These are phyloP conservation scores for Tolypocladium nubicola DNA, from an alignment of 2,329 filamentous ascomycete genomes.

Conservation along the genomic window DNA sequence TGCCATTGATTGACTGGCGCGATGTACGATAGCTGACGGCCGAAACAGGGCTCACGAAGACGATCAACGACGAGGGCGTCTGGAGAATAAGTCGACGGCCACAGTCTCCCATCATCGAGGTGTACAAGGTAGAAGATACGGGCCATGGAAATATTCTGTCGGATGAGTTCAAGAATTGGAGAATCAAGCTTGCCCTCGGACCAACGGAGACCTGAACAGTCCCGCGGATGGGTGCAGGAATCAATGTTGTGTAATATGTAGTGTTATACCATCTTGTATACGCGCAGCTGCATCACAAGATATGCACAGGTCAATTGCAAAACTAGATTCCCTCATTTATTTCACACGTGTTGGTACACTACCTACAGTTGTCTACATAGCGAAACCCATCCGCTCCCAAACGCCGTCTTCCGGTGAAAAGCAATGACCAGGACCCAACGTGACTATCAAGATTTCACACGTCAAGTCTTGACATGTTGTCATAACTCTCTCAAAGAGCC, in stretches of 20 bases:
- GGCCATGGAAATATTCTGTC: constrained; percentile 70
- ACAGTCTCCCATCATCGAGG: constrained; percentile 55
- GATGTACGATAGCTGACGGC: not conserved
- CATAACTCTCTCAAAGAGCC: not conserved
- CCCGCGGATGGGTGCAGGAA: not conserved
- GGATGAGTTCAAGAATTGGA: constrained; percentile 68
- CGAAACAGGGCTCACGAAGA: constrained; percentile 47
- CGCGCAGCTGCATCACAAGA: not conserved
- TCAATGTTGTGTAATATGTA: not conserved
- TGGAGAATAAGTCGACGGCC: constrained; percentile 67
- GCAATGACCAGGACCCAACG: not conserved
- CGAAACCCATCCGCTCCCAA: constrained; percentile 1
- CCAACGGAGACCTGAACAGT: constrained; percentile 8
- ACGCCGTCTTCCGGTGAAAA: constrained; percentile 4
- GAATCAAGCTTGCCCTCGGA: constrained; percentile 40
- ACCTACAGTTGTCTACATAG: constrained; percentile 9
- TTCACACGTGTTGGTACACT: constrained; percentile 7
- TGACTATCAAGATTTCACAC: constrained; percentile 1
- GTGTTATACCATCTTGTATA: not conserved
- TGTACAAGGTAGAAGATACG: constrained; percentile 61
- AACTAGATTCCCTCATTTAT: not conserved
- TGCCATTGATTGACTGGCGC: not conserved
- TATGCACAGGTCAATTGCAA: not conserved
- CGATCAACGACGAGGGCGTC: constrained; percentile 59
- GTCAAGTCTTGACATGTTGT: constrained; percentile 1